Conservation (phyloP, 768 basidiomycete species). For the Leucocoprinus leucothites region DNA sequence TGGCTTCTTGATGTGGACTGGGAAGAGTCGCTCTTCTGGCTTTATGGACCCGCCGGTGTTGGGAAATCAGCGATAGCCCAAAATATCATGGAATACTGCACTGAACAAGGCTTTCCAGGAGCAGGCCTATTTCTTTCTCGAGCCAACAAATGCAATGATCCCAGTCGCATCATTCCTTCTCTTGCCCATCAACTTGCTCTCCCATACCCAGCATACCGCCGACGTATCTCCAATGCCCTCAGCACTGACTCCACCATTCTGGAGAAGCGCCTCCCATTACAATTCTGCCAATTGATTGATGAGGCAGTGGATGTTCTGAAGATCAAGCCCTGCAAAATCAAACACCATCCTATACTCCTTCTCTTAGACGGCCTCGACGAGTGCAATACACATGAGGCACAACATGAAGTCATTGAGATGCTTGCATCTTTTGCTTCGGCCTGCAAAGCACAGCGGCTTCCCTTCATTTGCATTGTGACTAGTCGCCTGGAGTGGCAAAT, state of each 20-base stretch:
- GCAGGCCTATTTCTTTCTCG: constrained; percentile 7
- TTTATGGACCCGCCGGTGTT: constrained; percentile 9
- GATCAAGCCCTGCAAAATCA: background rate
- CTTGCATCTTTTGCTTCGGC: background rate
- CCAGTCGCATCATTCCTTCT: background rate
- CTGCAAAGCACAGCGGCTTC: background rate
- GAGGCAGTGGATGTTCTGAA: background rate
- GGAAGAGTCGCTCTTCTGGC: background rate
- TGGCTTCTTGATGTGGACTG: background rate
- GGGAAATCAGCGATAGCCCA: constrained; percentile 11
- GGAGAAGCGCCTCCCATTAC: background rate
- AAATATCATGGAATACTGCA: constrained; percentile 1
- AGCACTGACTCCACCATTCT: background rate
- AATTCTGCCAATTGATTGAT: background rate
- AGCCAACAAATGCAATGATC: background rate
- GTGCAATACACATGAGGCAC: background rate
- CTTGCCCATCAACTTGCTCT: background rate
- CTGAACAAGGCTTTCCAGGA: background rate
- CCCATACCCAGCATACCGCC: background rate
- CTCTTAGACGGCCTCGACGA: constrained; percentile 6
- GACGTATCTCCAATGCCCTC: background rate
- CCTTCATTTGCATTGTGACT: background rate
- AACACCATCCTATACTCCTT: background rate
- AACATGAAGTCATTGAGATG: background rate
- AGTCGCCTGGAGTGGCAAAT: constrained; percentile 2